phyloP scores from a whole-genome alignment of 2,329 filamentous ascomycete species.

The Claviceps maximensis region DNA sequence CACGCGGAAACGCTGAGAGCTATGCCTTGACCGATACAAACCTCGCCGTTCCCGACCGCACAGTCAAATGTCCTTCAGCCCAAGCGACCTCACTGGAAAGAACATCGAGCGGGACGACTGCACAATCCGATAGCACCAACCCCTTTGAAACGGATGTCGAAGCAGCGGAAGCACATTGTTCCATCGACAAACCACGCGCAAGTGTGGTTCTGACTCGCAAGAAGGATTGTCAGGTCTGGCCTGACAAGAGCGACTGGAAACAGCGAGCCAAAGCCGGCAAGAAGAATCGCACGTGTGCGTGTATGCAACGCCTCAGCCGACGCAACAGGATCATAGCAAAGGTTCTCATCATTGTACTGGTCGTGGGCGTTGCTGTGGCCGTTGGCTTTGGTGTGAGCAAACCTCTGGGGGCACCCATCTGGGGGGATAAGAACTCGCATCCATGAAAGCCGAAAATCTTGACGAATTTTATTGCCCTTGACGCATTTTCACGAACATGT shows the following conservation, averaged over 20 bases:
- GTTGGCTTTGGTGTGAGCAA: slow-evolving; percentile 50
- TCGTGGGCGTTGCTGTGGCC: slow-evolving; percentile 40
- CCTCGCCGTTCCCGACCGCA: slow-evolving; percentile 17
- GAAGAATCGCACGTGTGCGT: slow-evolving; percentile 37
- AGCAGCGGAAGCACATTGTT: slow-evolving; percentile 30
- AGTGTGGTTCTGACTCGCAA: slow-evolving; percentile 19
- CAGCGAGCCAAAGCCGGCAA: slow-evolving; percentile 44
- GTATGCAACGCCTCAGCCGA: slow-evolving; percentile 38
- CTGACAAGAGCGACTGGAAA: slow-evolving; percentile 46
- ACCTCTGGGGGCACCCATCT: slow-evolving; percentile 45
- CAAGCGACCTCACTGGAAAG: slow-evolving; percentile 5
- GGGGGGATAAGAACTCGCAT: slow-evolving; percentile 23
- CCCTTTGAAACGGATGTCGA: slow-evolving; percentile 48
- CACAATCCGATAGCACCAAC: slow-evolving; percentile 29
- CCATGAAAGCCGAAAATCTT: background rate
- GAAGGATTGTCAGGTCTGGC: slow-evolving; percentile 44
- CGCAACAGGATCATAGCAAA: slow-evolving; percentile 41
- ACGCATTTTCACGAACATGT: slow-evolving; percentile 11
- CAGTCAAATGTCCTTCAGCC: slow-evolving; percentile 1
- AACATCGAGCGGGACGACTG: slow-evolving; percentile 28
- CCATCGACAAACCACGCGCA: slow-evolving; percentile 19
- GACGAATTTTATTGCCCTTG: background rate
- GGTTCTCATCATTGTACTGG: slow-evolving; percentile 37
- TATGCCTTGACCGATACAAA: slow-evolving; percentile 9
- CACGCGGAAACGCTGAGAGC: slow-evolving; percentile 13